phyloP scores from a whole-genome alignment of 805 yeast species.

The Yarrowia divulgata region DNA sequence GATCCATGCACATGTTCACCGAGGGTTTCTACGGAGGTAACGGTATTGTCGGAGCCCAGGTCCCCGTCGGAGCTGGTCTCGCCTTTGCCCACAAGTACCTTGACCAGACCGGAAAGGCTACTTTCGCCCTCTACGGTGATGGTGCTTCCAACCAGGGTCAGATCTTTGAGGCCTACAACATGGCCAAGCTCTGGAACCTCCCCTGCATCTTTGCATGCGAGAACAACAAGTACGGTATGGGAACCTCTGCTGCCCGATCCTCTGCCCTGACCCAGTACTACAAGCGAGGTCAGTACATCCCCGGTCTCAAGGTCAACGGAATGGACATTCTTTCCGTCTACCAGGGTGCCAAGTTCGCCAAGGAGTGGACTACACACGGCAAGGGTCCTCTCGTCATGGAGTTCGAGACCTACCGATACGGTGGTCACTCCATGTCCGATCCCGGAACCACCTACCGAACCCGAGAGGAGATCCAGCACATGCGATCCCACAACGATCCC shows the following conservation, averaged over 20 bases:
- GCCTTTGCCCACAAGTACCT: constrained; percentile 98
- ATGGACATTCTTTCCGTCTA: constrained; percentile 96
- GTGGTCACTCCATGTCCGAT: constrained; percentile 99
- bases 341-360: constrained; percentile 96
- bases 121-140: constrained; percentile 94
- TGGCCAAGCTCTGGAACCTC: constrained; percentile 98
- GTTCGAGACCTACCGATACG: constrained; percentile 98
- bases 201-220: constrained; percentile 97
- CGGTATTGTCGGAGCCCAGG: constrained; percentile 99
- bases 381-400: constrained; percentile 96
- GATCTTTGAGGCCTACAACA: constrained; percentile 96
- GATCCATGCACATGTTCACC: constrained; percentile 99
- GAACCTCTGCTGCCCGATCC: constrained; percentile 96
- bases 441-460: constrained; percentile 99
- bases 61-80: constrained; percentile 96
- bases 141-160: constrained; percentile 99
- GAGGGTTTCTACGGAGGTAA: constrained; percentile 98
- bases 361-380: constrained; percentile 92
- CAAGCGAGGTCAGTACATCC: constrained; percentile 99
- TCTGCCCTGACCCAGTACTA: constrained; percentile 96
- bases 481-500: constrained; percentile 98
- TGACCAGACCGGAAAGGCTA: constrained; percentile 69
- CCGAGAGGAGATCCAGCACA: constrained; percentile 98
- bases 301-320: constrained; percentile 98
- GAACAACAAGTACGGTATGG: constrained; percentile 99